Evolutionary conservation across 495 filamentous ascomycete genomes (phyloP), one percentile per base, ranked within the genome.

Genomic region (Baudoinia panamericana): DNA sequence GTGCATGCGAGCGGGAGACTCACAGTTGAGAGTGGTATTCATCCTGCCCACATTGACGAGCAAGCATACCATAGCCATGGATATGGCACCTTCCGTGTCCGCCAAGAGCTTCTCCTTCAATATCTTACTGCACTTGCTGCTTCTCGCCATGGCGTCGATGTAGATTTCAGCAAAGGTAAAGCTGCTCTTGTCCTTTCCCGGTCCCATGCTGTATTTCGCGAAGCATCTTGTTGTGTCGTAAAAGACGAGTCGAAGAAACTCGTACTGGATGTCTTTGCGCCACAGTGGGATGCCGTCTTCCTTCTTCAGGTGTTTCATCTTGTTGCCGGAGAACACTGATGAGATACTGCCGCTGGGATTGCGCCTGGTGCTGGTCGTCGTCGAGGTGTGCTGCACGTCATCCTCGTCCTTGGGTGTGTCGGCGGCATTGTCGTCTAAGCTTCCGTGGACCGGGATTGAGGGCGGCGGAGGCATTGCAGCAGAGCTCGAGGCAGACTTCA

Each of bases 61-160:
- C 54, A 97, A 63, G 65, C 90, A 97, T 43, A 97, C 85, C 90
- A 97, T 97, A 7, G 90, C 90, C 92, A 97, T 97, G 55, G 82
- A 84, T 57, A 93, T 81, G 21, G 92, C 90, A 30, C 84, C 85
- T 41, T 81, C 75, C 51, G 84, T 80, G 57, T 96, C 90, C 53
- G 75, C 88, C 53, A 94, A 75, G 50, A 97, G 72, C 67, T 97
- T 97, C 52, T 97, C 90, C 56, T 92, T 82, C 36, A 97, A 69
- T 44, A 97, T 92, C 62, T 96, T 95, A 64, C 90, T 96, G 21
- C 87, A 95, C 67, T 97, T 97, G 70, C 84, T 95, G 61, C 90
- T 97, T 62, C 84, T 71, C 5, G 92, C 86, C 90, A 97, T 97
- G 29, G 88, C 84, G 61, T 96, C 87, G 56, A 97, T 84, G 62